Conservation (phyloP, 2,329 filamentous ascomycete species). For the Penicillium hordei region DNA sequence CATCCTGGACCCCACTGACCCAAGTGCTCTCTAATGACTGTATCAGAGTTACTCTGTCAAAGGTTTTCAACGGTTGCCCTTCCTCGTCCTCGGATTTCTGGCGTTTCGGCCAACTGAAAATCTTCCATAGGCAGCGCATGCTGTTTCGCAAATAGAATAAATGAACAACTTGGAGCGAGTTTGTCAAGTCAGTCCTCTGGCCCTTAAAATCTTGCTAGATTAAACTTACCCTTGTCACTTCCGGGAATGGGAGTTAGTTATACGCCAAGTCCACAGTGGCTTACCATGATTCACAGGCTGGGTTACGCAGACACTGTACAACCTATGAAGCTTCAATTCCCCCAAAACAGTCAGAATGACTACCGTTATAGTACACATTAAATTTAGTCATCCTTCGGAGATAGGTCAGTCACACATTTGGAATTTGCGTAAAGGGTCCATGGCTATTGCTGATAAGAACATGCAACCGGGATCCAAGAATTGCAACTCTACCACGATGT, state of each 20-base stretch:
- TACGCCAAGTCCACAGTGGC: neutral
- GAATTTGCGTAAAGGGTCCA: neutral
- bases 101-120: conserved; percentile 19
- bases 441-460: neutral
- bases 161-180: neutral
- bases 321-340: neutral
- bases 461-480: neutral
- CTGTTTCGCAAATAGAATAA: neutral
- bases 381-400: too few species aligned
- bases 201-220: neutral
- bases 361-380: neutral
- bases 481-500: neutral
- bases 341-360: too few species aligned
- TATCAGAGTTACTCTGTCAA: conserved; percentile 2
- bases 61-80: conserved; percentile 3
- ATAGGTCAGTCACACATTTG: neutral
- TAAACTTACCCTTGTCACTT: neutral
- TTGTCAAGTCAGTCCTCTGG: neutral
- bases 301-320: conserved; percentile 14
- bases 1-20: neutral
- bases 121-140: conserved; percentile 19
- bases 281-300: neutral
- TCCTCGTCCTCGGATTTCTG: conserved; percentile 14
- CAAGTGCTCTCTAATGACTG: conserved; percentile 11
- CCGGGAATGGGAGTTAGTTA: neutral